Conservation (phyloP, 352 stramenopile genomes). For the Phytophthora kernoviae region DNA sequence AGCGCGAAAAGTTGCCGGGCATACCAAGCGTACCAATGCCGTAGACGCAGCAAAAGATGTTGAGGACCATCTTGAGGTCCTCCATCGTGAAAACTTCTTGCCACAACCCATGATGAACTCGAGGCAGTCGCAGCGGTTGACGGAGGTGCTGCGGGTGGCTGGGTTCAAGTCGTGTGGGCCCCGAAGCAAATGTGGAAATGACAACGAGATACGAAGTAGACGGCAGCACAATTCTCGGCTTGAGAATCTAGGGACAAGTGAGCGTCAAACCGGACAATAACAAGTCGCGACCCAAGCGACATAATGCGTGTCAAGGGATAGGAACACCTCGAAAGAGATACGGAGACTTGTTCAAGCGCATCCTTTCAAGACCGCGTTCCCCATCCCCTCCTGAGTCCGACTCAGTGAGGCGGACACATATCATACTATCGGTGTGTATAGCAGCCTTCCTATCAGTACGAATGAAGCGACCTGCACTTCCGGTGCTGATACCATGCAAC, state of each 20-base stretch:
- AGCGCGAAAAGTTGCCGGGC: slow-evolving; percentile 22
- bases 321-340: slow-evolving; percentile 8
- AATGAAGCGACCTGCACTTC: slow-evolving; percentile 10
- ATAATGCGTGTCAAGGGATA: slow-evolving; percentile 1
- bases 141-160: neutral
- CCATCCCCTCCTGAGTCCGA: neutral
- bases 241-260: too few relatives aligned
- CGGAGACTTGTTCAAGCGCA: slow-evolving; percentile 18
- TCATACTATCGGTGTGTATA: too few relatives aligned
- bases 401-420: slow-evolving; percentile 16
- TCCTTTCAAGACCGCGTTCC: slow-evolving; percentile 10
- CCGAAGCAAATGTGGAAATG: slow-evolving; percentile 13
- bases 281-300: neutral
- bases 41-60: slow-evolving; percentile 33
- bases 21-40: slow-evolving; percentile 31
- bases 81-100: slow-evolving; percentile 19
- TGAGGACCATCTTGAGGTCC: slow-evolving; percentile 27
- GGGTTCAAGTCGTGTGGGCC: slow-evolving; percentile 6
- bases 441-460: slow-evolving; percentile 19
- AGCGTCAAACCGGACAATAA: neutral
- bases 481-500: neutral
- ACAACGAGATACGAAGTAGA: slow-evolving; percentile 3
- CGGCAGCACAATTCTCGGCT: too few relatives aligned
- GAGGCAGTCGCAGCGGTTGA: neutral
- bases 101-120: slow-evolving; percentile 12